phyloP scores from a whole-genome alignment of 768 basidiomycete genomes.

The Baorangia bicolor region DNA sequence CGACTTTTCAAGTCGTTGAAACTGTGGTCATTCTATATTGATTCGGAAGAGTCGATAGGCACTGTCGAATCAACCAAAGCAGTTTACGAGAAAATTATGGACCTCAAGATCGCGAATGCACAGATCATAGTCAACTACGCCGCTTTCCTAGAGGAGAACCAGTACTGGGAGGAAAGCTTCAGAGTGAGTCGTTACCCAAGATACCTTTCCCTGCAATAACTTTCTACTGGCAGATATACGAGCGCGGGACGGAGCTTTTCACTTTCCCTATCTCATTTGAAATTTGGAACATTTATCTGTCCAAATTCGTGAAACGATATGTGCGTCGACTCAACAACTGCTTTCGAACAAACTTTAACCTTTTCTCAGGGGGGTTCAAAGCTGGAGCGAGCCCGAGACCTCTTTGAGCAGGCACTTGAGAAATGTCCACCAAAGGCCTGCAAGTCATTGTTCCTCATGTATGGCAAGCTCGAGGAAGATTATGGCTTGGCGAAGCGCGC shows the following conservation, averaged over 20 bases:
- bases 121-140: conserved; percentile 98
- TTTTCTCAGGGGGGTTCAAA: conserved; percentile 78
- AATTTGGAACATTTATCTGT: conserved; percentile 98
- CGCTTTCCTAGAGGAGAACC: conserved; percentile 94
- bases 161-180: conserved; percentile 99
- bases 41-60: conserved; percentile 96
- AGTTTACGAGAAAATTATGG: conserved; percentile 95
- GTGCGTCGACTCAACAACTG: conserved; percentile 46
- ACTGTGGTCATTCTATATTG: conserved; percentile 98
- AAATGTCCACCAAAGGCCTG: conserved; percentile 94
- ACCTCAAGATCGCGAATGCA: conserved; percentile 95
- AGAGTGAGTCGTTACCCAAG: conserved; percentile 63
- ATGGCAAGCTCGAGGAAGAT: conserved; percentile 94
- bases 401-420: conserved; percentile 96
- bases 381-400: conserved; percentile 91
- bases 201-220: conserved; percentile 7
- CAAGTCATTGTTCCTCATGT: conserved; percentile 95
- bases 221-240: conserved; percentile 66
- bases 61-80: conserved; percentile 88
- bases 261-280: conserved; percentile 98
- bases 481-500: conserved; percentile 92
- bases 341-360: not conserved
- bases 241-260: conserved; percentile 95
- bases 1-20: conserved; percentile 97
- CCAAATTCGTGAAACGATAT: conserved; percentile 96